Conservation (phyloP, 495 filamentous ascomycete species). For the Neurospora cerealis region DNA sequence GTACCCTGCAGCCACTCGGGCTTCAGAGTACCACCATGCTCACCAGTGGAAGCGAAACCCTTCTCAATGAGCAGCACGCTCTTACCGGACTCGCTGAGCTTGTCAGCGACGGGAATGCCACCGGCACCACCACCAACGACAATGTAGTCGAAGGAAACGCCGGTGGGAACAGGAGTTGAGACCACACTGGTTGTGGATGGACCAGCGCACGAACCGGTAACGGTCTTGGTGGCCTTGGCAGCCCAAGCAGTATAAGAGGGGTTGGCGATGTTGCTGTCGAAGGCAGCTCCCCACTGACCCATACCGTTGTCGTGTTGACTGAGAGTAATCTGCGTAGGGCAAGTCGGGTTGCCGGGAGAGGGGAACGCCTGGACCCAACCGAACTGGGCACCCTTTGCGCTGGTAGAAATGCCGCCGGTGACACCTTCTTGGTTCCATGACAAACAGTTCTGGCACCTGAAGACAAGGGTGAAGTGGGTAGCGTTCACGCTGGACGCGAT, state of each 20-base stretch:
- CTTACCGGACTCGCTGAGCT: constrained; percentile 51
- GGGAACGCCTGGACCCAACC: constrained; percentile 26
- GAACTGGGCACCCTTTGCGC: constrained; percentile 15
- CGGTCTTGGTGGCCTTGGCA: constrained; percentile 31
- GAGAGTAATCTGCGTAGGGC: constrained; percentile 22
- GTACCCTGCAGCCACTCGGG: constrained; percentile 57
- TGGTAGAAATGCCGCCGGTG: constrained; percentile 14
- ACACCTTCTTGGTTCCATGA: constrained; percentile 33
- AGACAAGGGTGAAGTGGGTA: constrained; percentile 46
- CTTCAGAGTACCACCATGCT: constrained; percentile 46
- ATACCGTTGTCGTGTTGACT: constrained; percentile 30
- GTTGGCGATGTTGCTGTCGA: constrained; percentile 32
- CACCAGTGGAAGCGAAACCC: constrained; percentile 49
- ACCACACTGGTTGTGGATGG: constrained; percentile 10
- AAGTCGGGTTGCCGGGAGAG: constrained; percentile 22
- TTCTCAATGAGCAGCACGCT: constrained; percentile 58
- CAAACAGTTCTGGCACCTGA: constrained; percentile 53
- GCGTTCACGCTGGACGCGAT: constrained; percentile 45
- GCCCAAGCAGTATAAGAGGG: constrained; percentile 43
- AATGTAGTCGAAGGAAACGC: constrained; percentile 54
- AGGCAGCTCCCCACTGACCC: constrained; percentile 32
- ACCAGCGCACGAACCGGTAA: constrained; percentile 26
- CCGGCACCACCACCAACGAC: constrained; percentile 56
- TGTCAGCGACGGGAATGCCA: constrained; percentile 56
- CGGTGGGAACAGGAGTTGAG: constrained; percentile 35